phyloP scores from a whole-genome alignment of 2,329 filamentous ascomycete genomes.

The Ascochyta fabae region DNA sequence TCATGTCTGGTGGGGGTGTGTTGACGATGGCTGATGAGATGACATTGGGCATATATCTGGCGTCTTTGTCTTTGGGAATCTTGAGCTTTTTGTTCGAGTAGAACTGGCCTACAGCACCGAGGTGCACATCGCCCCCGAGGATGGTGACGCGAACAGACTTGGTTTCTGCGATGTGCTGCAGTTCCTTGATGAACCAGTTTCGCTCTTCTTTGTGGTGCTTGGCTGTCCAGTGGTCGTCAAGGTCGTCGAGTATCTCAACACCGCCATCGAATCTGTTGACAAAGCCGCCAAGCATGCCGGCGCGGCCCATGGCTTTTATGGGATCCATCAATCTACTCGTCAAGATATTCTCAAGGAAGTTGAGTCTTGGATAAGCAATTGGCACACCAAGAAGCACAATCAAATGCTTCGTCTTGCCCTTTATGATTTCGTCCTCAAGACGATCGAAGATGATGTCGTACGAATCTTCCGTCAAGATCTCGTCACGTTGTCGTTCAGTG shows the following conservation, averaged over 20 bases:
- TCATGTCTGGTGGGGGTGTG: slow-evolving; percentile 81
- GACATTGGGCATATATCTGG: slow-evolving; percentile 95
- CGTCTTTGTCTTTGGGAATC: slow-evolving; percentile 86
- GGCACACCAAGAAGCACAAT: slow-evolving; percentile 82
- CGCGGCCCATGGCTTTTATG: slow-evolving; percentile 84
- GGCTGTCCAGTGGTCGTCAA: slow-evolving; percentile 97
- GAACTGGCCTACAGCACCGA: slow-evolving; percentile 92
- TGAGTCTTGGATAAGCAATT: slow-evolving; percentile 54
- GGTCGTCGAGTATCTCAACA: slow-evolving; percentile 87
- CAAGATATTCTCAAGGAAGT: slow-evolving; percentile 71
- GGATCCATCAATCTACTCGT: slow-evolving; percentile 88
- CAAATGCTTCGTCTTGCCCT: slow-evolving; percentile 86
- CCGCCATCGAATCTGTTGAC: slow-evolving; percentile 91
- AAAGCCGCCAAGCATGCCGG: slow-evolving; percentile 78
- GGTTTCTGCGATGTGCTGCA: slow-evolving; percentile 91
- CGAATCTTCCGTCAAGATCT: slow-evolving; percentile 79
- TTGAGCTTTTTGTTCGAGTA: slow-evolving; percentile 80
- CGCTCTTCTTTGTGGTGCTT: slow-evolving; percentile 93
- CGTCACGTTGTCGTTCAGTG: slow-evolving; percentile 84
- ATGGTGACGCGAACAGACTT: slow-evolving; percentile 93
- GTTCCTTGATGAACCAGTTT: slow-evolving; percentile 82
- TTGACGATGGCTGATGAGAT: slow-evolving; percentile 96
- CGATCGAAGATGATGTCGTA: slow-evolving; percentile 89
- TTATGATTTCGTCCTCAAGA: slow-evolving; percentile 78
- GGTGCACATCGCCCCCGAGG: slow-evolving; percentile 90